Percentiles rank a stretch among this genome's conserved stretches.
These are phyloP conservation scores for Austroboletus eburneus DNA, from an alignment of 768 basidiomycete species.

Conservation along the genomic window DNA sequence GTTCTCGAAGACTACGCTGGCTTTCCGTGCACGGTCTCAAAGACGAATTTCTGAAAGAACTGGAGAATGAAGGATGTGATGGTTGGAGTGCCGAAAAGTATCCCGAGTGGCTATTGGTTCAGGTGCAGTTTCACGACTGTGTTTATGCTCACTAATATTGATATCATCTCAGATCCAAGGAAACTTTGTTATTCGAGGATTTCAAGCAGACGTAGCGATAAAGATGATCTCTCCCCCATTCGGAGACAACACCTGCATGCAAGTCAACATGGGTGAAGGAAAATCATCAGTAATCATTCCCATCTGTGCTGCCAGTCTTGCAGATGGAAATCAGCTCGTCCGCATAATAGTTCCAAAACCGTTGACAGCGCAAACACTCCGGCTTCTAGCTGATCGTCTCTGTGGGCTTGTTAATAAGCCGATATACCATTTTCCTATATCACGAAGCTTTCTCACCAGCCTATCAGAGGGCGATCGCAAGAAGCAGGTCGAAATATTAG, in stretches of 20 bases:
- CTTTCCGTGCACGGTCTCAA: constrained; percentile 14
- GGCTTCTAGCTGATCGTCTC: constrained; percentile 40
- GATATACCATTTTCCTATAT: constrained; percentile 3
- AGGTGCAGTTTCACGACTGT: constrained; percentile 22
- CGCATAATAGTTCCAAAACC: neutral
- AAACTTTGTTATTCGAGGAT: neutral
- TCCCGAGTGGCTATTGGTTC: constrained; percentile 40
- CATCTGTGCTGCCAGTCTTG: neutral
- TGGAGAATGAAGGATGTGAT: constrained; percentile 15
- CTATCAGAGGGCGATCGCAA: too few species aligned
- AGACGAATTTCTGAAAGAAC: constrained; percentile 27
- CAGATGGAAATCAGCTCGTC: neutral
- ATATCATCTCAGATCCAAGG: constrained; percentile 27
- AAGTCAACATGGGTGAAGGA: too few species aligned
- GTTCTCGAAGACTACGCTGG: constrained; percentile 14
- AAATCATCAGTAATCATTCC: neutral
- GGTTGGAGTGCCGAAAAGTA: constrained; percentile 10
- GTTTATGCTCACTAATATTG: neutral
- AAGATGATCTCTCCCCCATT: constrained; percentile 42
- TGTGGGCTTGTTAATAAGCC: constrained; percentile 30
- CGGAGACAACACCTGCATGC: constrained; percentile 26
- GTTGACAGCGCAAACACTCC: neutral
- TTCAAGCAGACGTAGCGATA: constrained; percentile 4
- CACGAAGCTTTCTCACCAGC: neutral
- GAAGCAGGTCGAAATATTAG: neutral